A percentile compares a stretch with the other conserved stretches of the same genome.
phyloP scores from a whole-genome alignment of 1,139 yeast species.

The Nematodospora anomalae region DNA sequence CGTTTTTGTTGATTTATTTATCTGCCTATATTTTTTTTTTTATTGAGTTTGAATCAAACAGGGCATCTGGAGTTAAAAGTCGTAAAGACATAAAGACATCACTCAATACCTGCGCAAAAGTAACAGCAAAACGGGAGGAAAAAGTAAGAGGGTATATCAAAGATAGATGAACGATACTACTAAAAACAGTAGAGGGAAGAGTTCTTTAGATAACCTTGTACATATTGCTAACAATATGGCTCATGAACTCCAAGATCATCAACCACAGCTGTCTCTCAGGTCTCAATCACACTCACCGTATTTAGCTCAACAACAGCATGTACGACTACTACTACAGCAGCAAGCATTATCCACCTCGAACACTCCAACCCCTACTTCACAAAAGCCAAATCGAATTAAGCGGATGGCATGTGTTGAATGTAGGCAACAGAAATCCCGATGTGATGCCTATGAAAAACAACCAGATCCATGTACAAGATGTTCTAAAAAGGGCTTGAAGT shows the following conservation, averaged over 20 bases:
- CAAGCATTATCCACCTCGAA: conserved; percentile 4
- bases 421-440: conserved; percentile 87
- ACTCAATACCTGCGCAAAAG: too few species aligned
- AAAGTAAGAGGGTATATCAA: too few species aligned
- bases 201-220: conserved; percentile 42
- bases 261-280: conserved; percentile 2
- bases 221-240: conserved; percentile 46
- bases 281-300: conserved; percentile 6
- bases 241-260: conserved; percentile 36
- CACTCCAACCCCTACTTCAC: conserved; percentile 10
- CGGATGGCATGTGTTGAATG: conserved; percentile 94
- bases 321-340: not conserved
- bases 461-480: conserved; percentile 89
- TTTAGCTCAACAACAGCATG: conserved; percentile 5
- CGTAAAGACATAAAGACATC: too few species aligned
- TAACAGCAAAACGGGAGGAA: too few species aligned
- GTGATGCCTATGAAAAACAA: conserved; percentile 77
- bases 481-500: conserved; percentile 61
- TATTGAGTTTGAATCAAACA: too few species aligned
- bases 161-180: conserved; percentile 1
- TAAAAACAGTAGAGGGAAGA: conserved; percentile 11
- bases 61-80: too few species aligned
- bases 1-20: too few species aligned
- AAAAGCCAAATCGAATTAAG: conserved; percentile 36
- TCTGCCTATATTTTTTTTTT: too few species aligned